A percentile compares a stretch with the other conserved stretches of the same genome.
These are phyloP conservation scores for Rhodotorula sp. DNA, from an alignment of 1,284 basidiomycete genomes.

Conservation along the genomic window DNA sequence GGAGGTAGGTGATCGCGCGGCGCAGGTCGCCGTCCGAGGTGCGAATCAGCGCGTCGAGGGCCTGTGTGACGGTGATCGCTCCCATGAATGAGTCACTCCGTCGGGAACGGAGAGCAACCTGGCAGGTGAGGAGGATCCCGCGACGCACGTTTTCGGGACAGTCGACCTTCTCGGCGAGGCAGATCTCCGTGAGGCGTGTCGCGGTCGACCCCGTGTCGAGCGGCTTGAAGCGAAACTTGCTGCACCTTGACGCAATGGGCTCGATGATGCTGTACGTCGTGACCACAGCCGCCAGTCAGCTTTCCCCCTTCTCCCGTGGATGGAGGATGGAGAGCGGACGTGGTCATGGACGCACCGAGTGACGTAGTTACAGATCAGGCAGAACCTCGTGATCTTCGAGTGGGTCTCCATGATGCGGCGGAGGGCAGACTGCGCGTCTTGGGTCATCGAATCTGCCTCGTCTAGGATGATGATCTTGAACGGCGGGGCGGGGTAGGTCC, in stretches of 20 bases:
- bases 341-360: conserved; percentile 65
- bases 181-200: conserved; percentile 76
- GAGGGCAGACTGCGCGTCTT: conserved; percentile 94
- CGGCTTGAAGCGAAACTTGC: conserved; percentile 97
- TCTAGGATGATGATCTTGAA: conserved; percentile 99
- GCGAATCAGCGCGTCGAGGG: conserved; percentile 69
- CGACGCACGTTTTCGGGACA: conserved; percentile 52
- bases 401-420: conserved; percentile 99
- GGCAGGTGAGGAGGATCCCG: too few species aligned
- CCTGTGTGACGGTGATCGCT: conserved; percentile 46
- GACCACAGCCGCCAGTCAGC: conserved; percentile 1
- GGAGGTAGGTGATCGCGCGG: conserved; percentile 97
- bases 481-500: conserved; percentile 86
- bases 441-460: conserved; percentile 99
- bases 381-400: conserved; percentile 94
- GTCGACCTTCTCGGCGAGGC: conserved; percentile 58
- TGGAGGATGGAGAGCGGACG: not conserved
- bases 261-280: conserved; percentile 81
- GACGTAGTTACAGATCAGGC: conserved; percentile 98
- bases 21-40: conserved; percentile 91
- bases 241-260: conserved; percentile 96
- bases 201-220: conserved; percentile 76
- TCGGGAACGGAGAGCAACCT: not conserved
- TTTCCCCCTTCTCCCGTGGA: not conserved
- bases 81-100: not conserved